A percentile compares a stretch with the other conserved stretches of the same genome.
These are phyloP conservation scores for Aspergillus sclerotialis DNA, from an alignment of 2,329 filamentous ascomycete genomes.

Conservation along the genomic window DNA sequence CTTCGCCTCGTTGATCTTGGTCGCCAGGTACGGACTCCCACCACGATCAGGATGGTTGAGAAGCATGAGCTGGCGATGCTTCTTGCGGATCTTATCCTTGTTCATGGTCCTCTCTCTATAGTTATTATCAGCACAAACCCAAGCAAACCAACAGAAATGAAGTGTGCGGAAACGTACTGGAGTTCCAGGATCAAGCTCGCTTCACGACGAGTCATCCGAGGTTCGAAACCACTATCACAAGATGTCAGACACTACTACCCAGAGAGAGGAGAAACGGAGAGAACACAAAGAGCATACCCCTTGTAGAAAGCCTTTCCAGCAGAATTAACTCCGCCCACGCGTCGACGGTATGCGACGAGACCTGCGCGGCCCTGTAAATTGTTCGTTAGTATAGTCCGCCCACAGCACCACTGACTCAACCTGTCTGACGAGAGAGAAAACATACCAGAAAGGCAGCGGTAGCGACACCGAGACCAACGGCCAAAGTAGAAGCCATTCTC, in stretches of 20 bases:
- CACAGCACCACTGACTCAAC: too few relatives aligned
- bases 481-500: constrained; percentile 38
- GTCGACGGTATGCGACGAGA: constrained; percentile 79
- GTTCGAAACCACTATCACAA: constrained; percentile 68
- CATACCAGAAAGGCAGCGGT: constrained; percentile 72
- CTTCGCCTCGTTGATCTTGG: constrained; percentile 98
- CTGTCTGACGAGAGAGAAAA: too few relatives aligned
- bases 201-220: constrained; percentile 87
- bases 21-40: constrained; percentile 91
- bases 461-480: constrained; percentile 40
- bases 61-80: constrained; percentile 91
- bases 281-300: constrained; percentile 42
- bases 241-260: constrained; percentile 8
- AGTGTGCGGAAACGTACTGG: constrained; percentile 53
- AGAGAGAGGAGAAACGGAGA: neutral
- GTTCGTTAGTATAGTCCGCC: neutral
- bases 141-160: neutral
- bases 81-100: constrained; percentile 92
- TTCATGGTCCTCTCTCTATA: constrained; percentile 74
- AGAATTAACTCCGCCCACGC: constrained; percentile 60
- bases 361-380: constrained; percentile 73
- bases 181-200: constrained; percentile 85
- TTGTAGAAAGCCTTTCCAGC: constrained; percentile 94
- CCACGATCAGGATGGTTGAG: constrained; percentile 97
- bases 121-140: constrained; percentile 6